Base-by-base conservation (phyloP, 2,329 filamentous ascomycete species). In the Aspergillus quadrilineatus region DNA sequence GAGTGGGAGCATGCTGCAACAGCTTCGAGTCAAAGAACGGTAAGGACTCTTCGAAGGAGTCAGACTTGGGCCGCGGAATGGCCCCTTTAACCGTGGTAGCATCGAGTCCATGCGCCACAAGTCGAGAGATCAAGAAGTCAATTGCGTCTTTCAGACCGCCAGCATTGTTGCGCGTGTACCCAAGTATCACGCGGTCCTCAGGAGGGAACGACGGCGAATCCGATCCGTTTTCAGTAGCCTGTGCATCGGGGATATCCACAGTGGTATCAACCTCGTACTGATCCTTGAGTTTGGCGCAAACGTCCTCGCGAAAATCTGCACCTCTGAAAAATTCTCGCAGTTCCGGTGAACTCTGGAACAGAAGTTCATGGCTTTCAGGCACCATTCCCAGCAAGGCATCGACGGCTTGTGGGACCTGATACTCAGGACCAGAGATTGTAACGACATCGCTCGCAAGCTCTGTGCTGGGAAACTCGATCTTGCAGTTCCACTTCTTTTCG, bases 401-500 rank as follows among this genome's bases (percentile, higher is more conserved):
- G 49, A 97, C 92, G 66, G 93, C 96, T 72, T 96, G 89, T 60
- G 94, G 93, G 36, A 99, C 93, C 81, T 97, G 94, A 84, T 95
- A 99, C 78, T 97, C 93, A 49, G 94, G 94, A 4, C 94, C 94
- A 60, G 92, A 96, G 57, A 99, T 92, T 15, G 89, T 95, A 52
- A 99, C 92, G 69, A 95, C 89, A 69, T 99, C 94, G 72, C 93
- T 97, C 22, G 94, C 94, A 75, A 95, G 89, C 74, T 99, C 94
- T 8, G 94, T 97, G 77, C 92, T 96, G 6, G 94, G 94, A 72
- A 99, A 99, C 65, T 92, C 90, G 69, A 99, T 95, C 80, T 97
- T 97, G 86, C 94, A 99, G 75, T 97, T 97, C 89, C 92, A 97
- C 77, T 96, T 97, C 82, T 96, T 95, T 79, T 99, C 94, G 50